Conservation (phyloP, 2,329 filamentous ascomycete species). For the Aspergillus phoenicis region DNA sequence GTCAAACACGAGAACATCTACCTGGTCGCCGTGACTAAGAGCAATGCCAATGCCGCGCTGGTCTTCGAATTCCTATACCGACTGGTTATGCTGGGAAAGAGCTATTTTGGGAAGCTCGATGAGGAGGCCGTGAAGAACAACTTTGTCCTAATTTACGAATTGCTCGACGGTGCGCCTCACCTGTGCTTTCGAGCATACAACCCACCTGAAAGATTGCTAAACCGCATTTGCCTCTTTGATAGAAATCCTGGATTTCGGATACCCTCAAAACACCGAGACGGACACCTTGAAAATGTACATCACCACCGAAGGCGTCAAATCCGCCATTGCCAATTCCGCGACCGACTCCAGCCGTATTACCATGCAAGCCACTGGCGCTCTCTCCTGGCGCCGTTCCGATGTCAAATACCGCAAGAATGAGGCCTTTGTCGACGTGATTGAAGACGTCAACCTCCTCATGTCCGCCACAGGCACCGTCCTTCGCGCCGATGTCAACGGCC, state of each 20-base stretch:
- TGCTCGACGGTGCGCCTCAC: constrained; percentile 72
- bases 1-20: constrained; percentile 99
- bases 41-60: constrained; percentile 96
- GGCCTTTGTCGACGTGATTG: constrained; percentile 98
- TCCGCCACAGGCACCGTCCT: constrained; percentile 95
- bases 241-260: constrained; percentile 99
- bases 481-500: constrained; percentile 92
- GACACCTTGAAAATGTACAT: constrained; percentile 99
- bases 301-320: constrained; percentile 97
- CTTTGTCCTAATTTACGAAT: constrained; percentile 97
- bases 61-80: constrained; percentile 98
- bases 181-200: constrained; percentile 1
- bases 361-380: constrained; percentile 96
- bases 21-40: constrained; percentile 94
- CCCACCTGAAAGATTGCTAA: background rate
- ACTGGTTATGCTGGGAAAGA: constrained; percentile 83
- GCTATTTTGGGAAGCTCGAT: constrained; percentile 98
- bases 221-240: background rate
- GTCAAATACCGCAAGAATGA: constrained; percentile 99
- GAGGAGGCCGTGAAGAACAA: constrained; percentile 99
- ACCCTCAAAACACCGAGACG: constrained; percentile 97
- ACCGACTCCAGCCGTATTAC: constrained; percentile 98
- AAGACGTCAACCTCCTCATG: constrained; percentile 98
- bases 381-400: constrained; percentile 95
- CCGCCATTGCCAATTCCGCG: constrained; percentile 63